Base-by-base conservation (phyloP, 805 yeast species). In the Limtongia smithiae region DNA sequence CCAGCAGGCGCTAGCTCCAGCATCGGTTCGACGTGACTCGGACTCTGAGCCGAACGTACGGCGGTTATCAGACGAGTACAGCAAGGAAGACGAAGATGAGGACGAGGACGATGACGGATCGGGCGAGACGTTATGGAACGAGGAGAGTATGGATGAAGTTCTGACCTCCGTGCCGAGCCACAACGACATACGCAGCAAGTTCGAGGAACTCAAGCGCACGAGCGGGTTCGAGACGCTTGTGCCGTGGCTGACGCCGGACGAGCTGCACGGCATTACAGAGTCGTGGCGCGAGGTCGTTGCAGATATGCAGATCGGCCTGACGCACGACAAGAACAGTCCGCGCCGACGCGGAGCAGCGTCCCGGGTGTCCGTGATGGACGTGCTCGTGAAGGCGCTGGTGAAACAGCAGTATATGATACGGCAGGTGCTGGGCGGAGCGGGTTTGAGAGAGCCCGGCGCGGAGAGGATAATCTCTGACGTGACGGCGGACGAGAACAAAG, bases 371-470 rank as follows among this genome's bases (percentile, higher is more conserved):
- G 27, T 27, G 11, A 12, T 30, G 17, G 50, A 41, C 25, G 39
- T 38, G 25, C 18, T 45, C 11, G 41, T 50, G 12, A 31, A 46
- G 17, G 43, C 50, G 20, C 17, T 50, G 24, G 42, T 36, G n/a
- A 50, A 50, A 44, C 54, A 50, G 43, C 46, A 44, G 36, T 34
- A 32, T 18, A 21, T 50, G 39, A 41, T 45, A 3, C 38, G 37
- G 28, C 39, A 40, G 38, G 18, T 48, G 36, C 27, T 36, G 4
- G 15, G 5, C 14, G 32, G 15, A 17, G 12, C 6, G 37, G 28
- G 28, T 9, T 7, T 25, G 6, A 9, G 28, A 7, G 9, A 25
- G 28, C 28, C 28, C 9, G 28, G 9, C 9, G 28, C 6, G 9
- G 28, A 33, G 21, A 6, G 21, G 6, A n/a, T n/a, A n/a, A n/a